These are phyloP conservation scores for Acidiella bohemica DNA, from an alignment of 495 filamentous ascomycete genomes.

Conservation along the genomic window DNA sequence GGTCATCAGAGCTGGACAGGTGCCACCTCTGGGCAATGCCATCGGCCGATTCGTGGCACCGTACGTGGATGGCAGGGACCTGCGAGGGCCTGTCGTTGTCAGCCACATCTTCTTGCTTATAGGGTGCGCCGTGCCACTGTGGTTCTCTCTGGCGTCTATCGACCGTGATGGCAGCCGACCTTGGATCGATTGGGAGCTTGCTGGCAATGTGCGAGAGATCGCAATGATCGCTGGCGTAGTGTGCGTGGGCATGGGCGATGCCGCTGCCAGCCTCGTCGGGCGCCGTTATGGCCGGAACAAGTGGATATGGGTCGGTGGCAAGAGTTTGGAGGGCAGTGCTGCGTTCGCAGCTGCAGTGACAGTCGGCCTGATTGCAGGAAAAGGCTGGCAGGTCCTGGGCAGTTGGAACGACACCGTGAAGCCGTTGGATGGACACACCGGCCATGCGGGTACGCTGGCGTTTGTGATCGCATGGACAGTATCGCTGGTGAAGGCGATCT, in stretches of 20 bases:
- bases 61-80: constrained; percentile 87
- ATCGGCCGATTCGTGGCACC: constrained; percentile 77
- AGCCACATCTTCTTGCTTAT: constrained; percentile 92
- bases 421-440: constrained; percentile 20
- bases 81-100: constrained; percentile 86
- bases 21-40: constrained; percentile 73
- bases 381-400: constrained; percentile 60
- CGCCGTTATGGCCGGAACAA: constrained; percentile 73
- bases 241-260: constrained; percentile 91
- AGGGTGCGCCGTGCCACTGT: constrained; percentile 89
- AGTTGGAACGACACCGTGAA: constrained; percentile 42
- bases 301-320: constrained; percentile 95
- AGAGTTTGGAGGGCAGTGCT: constrained; percentile 79
- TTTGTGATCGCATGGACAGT: constrained; percentile 10
- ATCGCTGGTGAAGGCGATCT: constrained; percentile 40
- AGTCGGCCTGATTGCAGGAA: constrained; percentile 54
- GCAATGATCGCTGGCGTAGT: constrained; percentile 83
- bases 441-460: constrained; percentile 29
- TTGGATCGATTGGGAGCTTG: constrained; percentile 64
- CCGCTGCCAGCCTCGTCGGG: constrained; percentile 83
- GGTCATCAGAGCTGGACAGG: constrained; percentile 73
- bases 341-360: constrained; percentile 76
- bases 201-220: constrained; percentile 41
- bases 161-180: constrained; percentile 36
- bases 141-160: constrained; percentile 64